A percentile compares a stretch with the other conserved stretches of the same genome.
Conservation (phyloP, 805 yeast genomes). For the Ogataea ramenticola region DNA sequence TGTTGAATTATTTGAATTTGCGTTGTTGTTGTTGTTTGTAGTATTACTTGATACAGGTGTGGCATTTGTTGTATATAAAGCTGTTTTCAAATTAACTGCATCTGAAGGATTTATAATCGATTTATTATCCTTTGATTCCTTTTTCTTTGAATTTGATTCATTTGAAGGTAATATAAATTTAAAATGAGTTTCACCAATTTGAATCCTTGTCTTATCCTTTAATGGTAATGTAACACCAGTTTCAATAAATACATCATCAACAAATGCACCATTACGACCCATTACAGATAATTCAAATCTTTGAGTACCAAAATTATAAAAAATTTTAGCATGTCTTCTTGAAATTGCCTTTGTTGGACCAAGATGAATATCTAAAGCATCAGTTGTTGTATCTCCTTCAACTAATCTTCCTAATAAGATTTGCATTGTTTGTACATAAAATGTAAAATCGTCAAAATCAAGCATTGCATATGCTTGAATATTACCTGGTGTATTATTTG, state of each 20-base stretch:
- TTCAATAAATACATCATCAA: slow-evolving; percentile 83
- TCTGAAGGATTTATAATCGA: slow-evolving; percentile 50
- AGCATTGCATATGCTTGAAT: slow-evolving; percentile 65
- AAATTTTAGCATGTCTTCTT: slow-evolving; percentile 89
- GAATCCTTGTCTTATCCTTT: slow-evolving; percentile 73
- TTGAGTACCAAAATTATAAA: slow-evolving; percentile 94
- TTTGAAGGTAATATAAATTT: slow-evolving; percentile 77
- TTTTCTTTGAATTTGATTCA: slow-evolving; percentile 12
- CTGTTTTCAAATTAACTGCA: slow-evolving; percentile 49
- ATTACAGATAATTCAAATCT: slow-evolving; percentile 85
- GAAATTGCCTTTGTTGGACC: slow-evolving; percentile 92
- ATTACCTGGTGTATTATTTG: slow-evolving; percentile 17
- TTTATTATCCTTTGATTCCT: slow-evolving; percentile 14
- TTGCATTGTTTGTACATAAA: slow-evolving; percentile 93
- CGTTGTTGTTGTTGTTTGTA: slow-evolving; percentile 6
- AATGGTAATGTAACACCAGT: slow-evolving; percentile 88
- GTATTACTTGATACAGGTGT: not conserved
- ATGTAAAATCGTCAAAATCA: slow-evolving; percentile 88
- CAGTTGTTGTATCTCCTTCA: slow-evolving; percentile 45
- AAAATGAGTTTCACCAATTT: slow-evolving; percentile 89
- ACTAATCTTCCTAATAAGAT: slow-evolving; percentile 88
- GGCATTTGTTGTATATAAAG: slow-evolving; percentile 28
- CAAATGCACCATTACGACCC: slow-evolving; percentile 96
- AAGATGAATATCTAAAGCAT: slow-evolving; percentile 84
- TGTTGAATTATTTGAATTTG: slow-evolving; percentile 6